These are phyloP conservation scores for Mariannaea sp. DNA, from an alignment of 2,329 filamentous ascomycete genomes.

Conservation along the genomic window DNA sequence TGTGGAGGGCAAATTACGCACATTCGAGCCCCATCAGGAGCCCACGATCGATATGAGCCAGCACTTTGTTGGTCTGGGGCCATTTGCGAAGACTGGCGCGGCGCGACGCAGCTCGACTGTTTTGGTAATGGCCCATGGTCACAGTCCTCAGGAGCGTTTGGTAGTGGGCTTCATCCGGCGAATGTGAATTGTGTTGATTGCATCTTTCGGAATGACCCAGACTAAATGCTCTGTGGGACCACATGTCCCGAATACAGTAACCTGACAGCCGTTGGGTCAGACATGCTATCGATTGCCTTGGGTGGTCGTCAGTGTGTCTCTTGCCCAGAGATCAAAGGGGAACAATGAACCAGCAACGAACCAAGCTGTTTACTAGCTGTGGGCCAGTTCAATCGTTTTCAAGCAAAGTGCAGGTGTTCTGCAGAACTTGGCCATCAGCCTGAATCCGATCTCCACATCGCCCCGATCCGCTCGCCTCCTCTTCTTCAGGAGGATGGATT, in stretches of 20 bases:
- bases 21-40: conserved; percentile 35
- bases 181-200: conserved; percentile 25
- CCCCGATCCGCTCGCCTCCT: conserved; percentile 16
- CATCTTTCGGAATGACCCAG: conserved; percentile 21
- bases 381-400: conserved; percentile 34
- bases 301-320: not conserved
- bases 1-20: conserved; percentile 32
- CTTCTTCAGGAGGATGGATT: conserved; percentile 7
- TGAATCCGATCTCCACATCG: conserved; percentile 16
- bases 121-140: conserved; percentile 34
- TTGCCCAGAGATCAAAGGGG: conserved; percentile 8
- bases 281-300: not conserved
- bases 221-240: conserved; percentile 8
- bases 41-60: conserved; percentile 35
- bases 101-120: conserved; percentile 41
- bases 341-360: conserved; percentile 15
- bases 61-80: conserved; percentile 35
- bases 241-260: not conserved
- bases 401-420: conserved; percentile 9
- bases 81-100: conserved; percentile 33
- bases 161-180: conserved; percentile 22
- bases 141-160: conserved; percentile 34
- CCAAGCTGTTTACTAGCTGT: conserved; percentile 24
- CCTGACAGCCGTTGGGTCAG: not conserved
- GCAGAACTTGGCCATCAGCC: conserved; percentile 14